Evolutionary conservation across 2,329 filamentous ascomycete genomes (phyloP).

Genomic region (Colletotrichum spinosum): DNA sequence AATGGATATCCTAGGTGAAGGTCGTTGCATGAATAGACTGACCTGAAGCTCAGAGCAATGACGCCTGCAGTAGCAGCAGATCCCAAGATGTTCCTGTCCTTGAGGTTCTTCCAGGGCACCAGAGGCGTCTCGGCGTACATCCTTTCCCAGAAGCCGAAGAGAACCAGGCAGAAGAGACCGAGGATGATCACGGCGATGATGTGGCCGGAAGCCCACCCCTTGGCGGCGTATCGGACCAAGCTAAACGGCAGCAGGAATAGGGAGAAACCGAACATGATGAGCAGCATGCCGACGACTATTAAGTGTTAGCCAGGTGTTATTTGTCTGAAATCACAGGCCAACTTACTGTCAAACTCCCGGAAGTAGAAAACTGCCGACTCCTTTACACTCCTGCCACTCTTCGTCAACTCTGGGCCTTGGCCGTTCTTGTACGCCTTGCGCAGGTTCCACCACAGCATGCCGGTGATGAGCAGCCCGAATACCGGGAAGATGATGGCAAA

Average conservation of each 20-base stretch:
- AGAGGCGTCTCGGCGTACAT: conserved; percentile 60
- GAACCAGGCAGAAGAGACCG: conserved; percentile 27
- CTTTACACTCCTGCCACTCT: conserved; percentile 41
- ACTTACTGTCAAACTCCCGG: conserved; percentile 44
- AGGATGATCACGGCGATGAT: conserved; percentile 56
- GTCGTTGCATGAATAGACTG: conserved; percentile 22
- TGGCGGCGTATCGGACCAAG: conserved; percentile 56
- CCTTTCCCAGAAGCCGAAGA: conserved; percentile 50
- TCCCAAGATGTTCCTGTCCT: conserved; percentile 42
- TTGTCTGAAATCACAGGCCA: neutral
- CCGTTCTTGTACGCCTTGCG: conserved; percentile 36
- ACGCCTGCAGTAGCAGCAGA: conserved; percentile 52
- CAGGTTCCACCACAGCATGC: conserved; percentile 36
- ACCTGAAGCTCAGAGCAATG: conserved; percentile 56
- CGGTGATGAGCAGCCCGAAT: conserved; percentile 21
- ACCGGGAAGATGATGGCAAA: conserved; percentile 68
- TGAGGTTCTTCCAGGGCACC: conserved; percentile 55
- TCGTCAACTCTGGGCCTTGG: conserved; percentile 35
- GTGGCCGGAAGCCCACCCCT: conserved; percentile 54
- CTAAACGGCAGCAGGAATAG: conserved; percentile 70
- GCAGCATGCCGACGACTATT: conserved; percentile 57
- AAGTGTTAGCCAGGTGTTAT: rapidly evolving
- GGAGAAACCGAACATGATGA: conserved; percentile 60
- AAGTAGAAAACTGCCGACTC: conserved; percentile 37
- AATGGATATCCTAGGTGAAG: neutral